Base-by-base conservation (phyloP, 176 grass and related monocot genomes). In the Oryza nivara region DNA sequence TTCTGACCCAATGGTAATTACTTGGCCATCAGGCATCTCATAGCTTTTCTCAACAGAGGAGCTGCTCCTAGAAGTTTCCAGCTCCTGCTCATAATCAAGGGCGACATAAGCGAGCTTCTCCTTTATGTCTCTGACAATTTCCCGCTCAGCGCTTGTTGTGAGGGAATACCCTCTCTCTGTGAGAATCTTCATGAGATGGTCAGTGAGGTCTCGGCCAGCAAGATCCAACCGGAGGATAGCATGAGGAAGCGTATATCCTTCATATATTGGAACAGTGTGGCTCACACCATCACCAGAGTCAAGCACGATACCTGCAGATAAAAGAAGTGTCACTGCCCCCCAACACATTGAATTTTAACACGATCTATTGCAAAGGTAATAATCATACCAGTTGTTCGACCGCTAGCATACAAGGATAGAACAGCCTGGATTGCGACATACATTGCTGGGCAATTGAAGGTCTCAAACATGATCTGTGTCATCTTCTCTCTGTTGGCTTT, bases 401-500 rank as follows among this genome's bases (percentile, higher is more conserved):
- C 94, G 64, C 94, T 96, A 28, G 94, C 88, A 12, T 96, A 96
- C 40, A 96, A 90, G 35, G 94, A 96, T 43, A 96, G 84, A 78
- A 96, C 94, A 0, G 94, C 91, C 83, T 96, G 94, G 73, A 96
- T 96, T 30, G 94, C 91, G 15, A 96, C 94, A 83, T 96, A 96
- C 91, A 96, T 93, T 56, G 94, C 94, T 0, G 94, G 94, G 32
- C 88, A 90, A 52, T 89, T 76, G 54, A 96, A 96, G 16, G 94
- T 93, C 47, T 96, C 94, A 69, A 96, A 96, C 94, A 96, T 96
- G 71, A 96, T 96, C 70, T 96, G 94, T 48, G 94, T 96, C 94
- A 96, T 93, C 82, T 96, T 96, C 67, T 96, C 94, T 74, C 94
- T 91, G 49, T 96, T 96, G 49, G 91, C 94, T 61, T 96, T 96